Conservation (phyloP, 2,329 filamentous ascomycete genomes). For the Microcyclospora pomicola region DNA sequence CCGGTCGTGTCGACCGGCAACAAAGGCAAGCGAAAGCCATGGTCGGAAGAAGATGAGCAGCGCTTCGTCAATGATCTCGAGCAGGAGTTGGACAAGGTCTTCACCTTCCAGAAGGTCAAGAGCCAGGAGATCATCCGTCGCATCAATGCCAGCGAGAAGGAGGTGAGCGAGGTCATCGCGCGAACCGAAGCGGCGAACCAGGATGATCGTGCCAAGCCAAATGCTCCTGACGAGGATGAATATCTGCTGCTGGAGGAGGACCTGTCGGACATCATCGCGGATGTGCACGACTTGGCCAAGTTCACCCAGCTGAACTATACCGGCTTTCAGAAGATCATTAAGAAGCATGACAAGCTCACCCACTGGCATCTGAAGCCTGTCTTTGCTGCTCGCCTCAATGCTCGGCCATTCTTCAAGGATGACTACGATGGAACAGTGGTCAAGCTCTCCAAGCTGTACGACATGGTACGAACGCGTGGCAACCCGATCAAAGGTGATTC, state of each 20-base stretch:
- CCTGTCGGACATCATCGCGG: conserved; percentile 92
- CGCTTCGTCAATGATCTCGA: conserved; percentile 79
- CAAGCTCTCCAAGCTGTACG: conserved; percentile 87
- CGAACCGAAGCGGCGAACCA: conserved; percentile 43
- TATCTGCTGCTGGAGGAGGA: conserved; percentile 90
- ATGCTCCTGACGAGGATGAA: conserved; percentile 66
- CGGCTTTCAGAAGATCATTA: conserved; percentile 99
- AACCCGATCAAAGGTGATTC: conserved; percentile 88
- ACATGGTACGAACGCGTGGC: conserved; percentile 82
- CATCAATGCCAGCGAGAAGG: conserved; percentile 75
- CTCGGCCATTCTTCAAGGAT: conserved; percentile 96
- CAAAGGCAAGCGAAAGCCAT: conserved; percentile 40
- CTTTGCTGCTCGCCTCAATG: conserved; percentile 88
- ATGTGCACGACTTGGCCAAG: conserved; percentile 95
- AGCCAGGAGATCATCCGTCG: conserved; percentile 86
- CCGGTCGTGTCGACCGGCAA: conserved; percentile 29
- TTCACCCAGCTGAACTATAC: conserved; percentile 98
- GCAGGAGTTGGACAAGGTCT: conserved; percentile 89
- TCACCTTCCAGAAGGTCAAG: conserved; percentile 94
- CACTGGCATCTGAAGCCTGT: conserved; percentile 85
- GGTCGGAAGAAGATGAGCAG: conserved; percentile 86
- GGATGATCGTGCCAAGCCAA: conserved; percentile 21
- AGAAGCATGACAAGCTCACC: conserved; percentile 96
- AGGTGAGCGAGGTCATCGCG: conserved; percentile 76
- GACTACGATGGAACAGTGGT: conserved; percentile 96